Percentiles rank a stretch among this genome's conserved stretches.
Evolutionary conservation across 2,329 filamentous ascomycete species (phyloP).

Genomic region (Monosporascus sp.): DNA sequence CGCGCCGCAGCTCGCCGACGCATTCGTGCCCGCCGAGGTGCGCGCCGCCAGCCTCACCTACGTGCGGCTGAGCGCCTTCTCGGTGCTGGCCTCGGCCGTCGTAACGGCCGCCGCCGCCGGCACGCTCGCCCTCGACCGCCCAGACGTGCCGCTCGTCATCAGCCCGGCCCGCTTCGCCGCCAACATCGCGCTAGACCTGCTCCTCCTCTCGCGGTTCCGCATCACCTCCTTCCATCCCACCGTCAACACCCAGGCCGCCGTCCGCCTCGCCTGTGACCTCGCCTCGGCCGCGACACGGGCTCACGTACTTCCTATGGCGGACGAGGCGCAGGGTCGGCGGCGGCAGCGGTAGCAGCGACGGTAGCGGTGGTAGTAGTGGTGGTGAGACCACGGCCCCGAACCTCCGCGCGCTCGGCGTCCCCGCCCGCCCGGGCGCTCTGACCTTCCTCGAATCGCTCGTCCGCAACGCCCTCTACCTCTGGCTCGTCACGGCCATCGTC

Average conservation of each 20-base stretch:
- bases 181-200: conserved; percentile 62
- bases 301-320: conserved; percentile 54
- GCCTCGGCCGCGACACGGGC: conserved; percentile 47
- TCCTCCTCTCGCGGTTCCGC: conserved; percentile 62
- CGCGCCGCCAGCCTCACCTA: conserved; percentile 55
- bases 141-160: conserved; percentile 64
- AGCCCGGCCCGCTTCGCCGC: conserved; percentile 57
- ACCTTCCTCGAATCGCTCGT: conserved; percentile 62
- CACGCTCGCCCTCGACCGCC: conserved; percentile 62
- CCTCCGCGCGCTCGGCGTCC: conserved; percentile 39
- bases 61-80: conserved; percentile 59
- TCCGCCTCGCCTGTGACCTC: conserved; percentile 58
- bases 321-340: conserved; percentile 23
- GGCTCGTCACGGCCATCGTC: conserved; percentile 62
- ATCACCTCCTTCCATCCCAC: conserved; percentile 49
- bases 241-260: conserved; percentile 59
- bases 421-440: conserved; percentile 52
- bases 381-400: conserved; percentile 29
- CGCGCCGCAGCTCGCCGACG: conserved; percentile 48
- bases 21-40: conserved; percentile 59
- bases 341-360: neutral
- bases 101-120: conserved; percentile 57
- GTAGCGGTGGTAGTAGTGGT: neutral
- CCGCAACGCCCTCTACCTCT: conserved; percentile 65
- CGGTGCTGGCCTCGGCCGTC: conserved; percentile 55